Base-by-base conservation (phyloP, 768 basidiomycete genomes). In the Mycena rosella region DNA sequence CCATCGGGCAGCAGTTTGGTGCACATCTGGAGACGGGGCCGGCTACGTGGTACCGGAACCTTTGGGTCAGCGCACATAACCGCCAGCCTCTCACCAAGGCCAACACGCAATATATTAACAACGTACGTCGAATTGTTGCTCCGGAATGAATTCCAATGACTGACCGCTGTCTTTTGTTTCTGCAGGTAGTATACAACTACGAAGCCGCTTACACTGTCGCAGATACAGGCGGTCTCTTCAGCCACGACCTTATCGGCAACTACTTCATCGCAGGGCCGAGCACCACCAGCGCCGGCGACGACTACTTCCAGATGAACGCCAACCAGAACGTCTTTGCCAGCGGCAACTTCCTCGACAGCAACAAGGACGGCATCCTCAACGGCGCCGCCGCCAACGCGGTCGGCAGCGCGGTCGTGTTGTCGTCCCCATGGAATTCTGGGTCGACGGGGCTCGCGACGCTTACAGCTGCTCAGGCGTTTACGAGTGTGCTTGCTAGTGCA, bases 11-110 rank as follows among this genome's bases (percentile, higher is more conserved):
- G 49, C 73, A 72, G 61, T 74, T 74, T 51, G 73, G 73, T 40
- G 73, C 73, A 15, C 73, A 74, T 45, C 54, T 74, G 36, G 73
- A 74, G 60, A 74, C 73, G 5, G 73, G 73, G 18, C 73, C 73
- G 13, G 71, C 71, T 17, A 74, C 73, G 9, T 74, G 73, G 73
- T 74, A 72, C 60, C 60, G 68, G 0, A 74, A 74, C 59, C 68
- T 74, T 15, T 74, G 73, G 73, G 73, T 74, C 36, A 68, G 66
- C 52, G 73, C 71, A 34, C 73, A 74, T 49, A 74, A 74, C 44
- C 68, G 73, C 15, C 73, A 74, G 55, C 73, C 73, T 11, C 60
- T 74, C n/a, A 70, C 64, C 22, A 74, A 74, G 38, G 73, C 73
- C 11, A 74, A 74, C 18, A 29, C 73, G 1, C 73, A 74, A 38